Percentiles rank a stretch among this genome's conserved stretches.
Conservation (phyloP, 257 asterid genomes). For the Nicotiana attenuata region DNA sequence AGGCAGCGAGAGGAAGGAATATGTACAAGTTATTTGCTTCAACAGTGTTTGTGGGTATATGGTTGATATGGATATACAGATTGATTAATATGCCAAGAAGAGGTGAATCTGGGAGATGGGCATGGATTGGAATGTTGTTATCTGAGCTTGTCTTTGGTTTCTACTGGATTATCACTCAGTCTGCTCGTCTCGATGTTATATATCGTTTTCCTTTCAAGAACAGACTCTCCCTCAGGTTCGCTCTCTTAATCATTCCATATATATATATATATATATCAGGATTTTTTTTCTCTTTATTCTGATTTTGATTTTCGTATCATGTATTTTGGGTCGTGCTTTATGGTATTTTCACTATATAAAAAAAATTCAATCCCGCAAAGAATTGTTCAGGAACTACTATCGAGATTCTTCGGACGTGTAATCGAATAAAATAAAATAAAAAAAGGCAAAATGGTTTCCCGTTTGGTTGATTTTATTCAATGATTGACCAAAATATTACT, state of each 20-base stretch:
- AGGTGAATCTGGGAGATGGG: conserved; percentile 33
- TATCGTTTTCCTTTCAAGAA: conserved; percentile 41
- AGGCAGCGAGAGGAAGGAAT: conserved; percentile 27
- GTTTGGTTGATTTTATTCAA: too few relatives aligned
- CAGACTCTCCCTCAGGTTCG: conserved; percentile 42
- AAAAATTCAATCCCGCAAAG: too few relatives aligned
- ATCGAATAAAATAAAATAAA: too few relatives aligned
- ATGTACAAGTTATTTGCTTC: conserved; percentile 22
- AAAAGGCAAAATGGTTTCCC: too few relatives aligned
- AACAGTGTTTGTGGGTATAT: conserved; percentile 31
- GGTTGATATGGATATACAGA: conserved; percentile 41
- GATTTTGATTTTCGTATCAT: too few relatives aligned
- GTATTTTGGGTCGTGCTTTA: too few relatives aligned
- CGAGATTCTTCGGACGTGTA: too few relatives aligned
- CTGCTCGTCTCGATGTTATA: conserved; percentile 52
- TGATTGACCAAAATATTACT: too few relatives aligned
- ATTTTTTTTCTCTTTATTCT: too few relatives aligned
- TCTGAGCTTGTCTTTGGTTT: conserved; percentile 46
- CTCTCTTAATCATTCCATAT: neutral
- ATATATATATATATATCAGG: too few relatives aligned
- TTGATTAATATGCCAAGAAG: conserved; percentile 30
- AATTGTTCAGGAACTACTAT: too few relatives aligned
- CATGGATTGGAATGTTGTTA: conserved; percentile 51
- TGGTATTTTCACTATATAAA: too few relatives aligned
- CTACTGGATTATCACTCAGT: conserved; percentile 67